Base-by-base conservation (phyloP, 192 early-diverging fungal species). In the Coemansia erecta region DNA sequence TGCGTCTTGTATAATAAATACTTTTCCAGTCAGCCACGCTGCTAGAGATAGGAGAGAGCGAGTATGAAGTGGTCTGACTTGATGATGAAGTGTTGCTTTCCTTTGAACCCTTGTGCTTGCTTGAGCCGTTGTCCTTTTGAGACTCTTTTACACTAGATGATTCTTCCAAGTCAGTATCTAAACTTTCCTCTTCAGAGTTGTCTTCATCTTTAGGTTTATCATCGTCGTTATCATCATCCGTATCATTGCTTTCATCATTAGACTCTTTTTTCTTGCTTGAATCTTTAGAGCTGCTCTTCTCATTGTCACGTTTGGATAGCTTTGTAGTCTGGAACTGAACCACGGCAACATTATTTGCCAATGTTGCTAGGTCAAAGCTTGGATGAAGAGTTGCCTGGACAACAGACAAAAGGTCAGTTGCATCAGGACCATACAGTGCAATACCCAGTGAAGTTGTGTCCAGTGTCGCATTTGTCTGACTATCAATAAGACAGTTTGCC, bases 331-430 rank as follows among this genome's bases (percentile, higher is more conserved):
- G 24, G 13, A 63, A 66, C 33, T 59, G 22, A 5, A 76, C 15
- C 10, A 76, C 40, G 0, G 66, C 73, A 62, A 76, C 56, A 47
- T 76, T 76, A 55, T 76, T 76, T 15, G 73, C 67, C 5, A 76
- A 50, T 3, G 73, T 65, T 11, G 23, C 8, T 2, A 39, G 3
- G 58, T 69, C 48, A 26, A 58, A 75, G 23, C 41, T 24, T 9
- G 66, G 73, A 21, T 75, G 73, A 1, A 66, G 43, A 12, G 57
- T 58, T 4, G 61, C 51, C 5, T 43, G 48, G 8, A 35, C 11
- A 1, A 75, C 56, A 5, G 61, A 5, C 13, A 62, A 24, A 11
- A 57, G 43, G 2, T 53, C 58, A 0, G 66, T 61, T 2, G 21
- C 9, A 13, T 39, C 42, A 0, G 59, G 52, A 4, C 66, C 73